These are phyloP conservation scores for Thymus mandschuricus DNA, from an alignment of 257 asterid genomes.

Conservation along the genomic window DNA sequence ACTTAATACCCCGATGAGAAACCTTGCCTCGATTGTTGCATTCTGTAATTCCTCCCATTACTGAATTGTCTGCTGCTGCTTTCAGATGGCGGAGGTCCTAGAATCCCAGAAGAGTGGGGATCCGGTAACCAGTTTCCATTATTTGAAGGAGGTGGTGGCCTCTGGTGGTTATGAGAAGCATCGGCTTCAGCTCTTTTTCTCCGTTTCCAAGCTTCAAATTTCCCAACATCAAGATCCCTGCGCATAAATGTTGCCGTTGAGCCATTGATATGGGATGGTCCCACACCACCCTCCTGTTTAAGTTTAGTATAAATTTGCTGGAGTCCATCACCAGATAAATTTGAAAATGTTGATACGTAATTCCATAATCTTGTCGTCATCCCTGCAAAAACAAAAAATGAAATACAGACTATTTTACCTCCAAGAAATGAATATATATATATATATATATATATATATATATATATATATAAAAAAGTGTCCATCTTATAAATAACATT, in stretches of 20 bases:
- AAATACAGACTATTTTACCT: constrained; percentile 23
- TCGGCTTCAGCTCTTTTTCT: constrained; percentile 87
- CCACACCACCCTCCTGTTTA: constrained; percentile 75
- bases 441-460: too few species aligned
- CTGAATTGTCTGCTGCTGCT: constrained; percentile 53
- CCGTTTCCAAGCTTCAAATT: constrained; percentile 97
- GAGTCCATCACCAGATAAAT: constrained; percentile 85
- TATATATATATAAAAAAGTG: neutral
- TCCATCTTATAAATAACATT: neutral
- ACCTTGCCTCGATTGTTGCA: constrained; percentile 64
- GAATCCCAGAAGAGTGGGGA: constrained; percentile 76
- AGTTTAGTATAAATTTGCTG: constrained; percentile 91
- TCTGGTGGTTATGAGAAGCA: constrained; percentile 63
- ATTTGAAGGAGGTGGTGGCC: constrained; percentile 40
- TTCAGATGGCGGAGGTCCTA: constrained; percentile 90
- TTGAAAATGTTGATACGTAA: constrained; percentile 85
- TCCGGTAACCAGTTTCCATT: constrained; percentile 69
- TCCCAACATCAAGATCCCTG: constrained; percentile 79
- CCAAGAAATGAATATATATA: neutral
- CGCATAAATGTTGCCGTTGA: constrained; percentile 48
- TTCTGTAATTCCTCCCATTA: constrained; percentile 79
- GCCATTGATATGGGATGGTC: constrained; percentile 70
- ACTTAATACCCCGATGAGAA: constrained; percentile 72
- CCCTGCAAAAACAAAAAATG: constrained; percentile 50
- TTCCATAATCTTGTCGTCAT: constrained; percentile 95